Evolutionary conservation across 495 filamentous ascomycete genomes (phyloP), one percentile per base, ranked within the genome.

Genomic region (Endocarpon pusillum): DNA sequence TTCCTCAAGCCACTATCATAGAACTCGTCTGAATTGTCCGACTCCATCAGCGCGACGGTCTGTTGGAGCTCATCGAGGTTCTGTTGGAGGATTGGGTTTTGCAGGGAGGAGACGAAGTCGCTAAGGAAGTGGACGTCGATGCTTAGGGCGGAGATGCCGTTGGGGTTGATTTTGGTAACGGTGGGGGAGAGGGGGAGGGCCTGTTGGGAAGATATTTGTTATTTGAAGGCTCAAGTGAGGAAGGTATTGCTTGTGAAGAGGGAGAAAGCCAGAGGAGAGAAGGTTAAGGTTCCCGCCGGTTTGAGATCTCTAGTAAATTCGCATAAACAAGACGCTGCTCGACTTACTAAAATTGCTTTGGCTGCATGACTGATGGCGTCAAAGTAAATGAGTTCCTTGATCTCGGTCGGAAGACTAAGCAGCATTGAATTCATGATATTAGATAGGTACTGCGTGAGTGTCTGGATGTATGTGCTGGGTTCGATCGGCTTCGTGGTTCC

Each of bases 321-420:
- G 23, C 23, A 25, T 25, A 12, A 16, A 12, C 17, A 8, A 35
- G 10, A 42, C 20, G 14, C 28, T 7, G 9, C n/a, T 41, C 31
- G 24, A 42, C 64, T 43, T 54, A 83, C 77, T 29, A 97, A 58
- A 21, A 97, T 89, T 58, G 76, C 81, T 37, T 75, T 75, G 5
- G 83, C 75, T 3, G 91, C 83, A 52, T 96, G 87, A 37, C 73
- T 81, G 36, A 97, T 66, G 2, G 91, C 91, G 50, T 94, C 87
- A 43, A 94, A 94, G 54, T 96, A 96, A 39, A 97, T 93, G 21
- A 94, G 69, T 49, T 91, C 83, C 54, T 94, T 94, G 55, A 97
- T 96, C 43, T 92, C 82, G 3, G 79, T 75, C 0, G 89, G 89
- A 19, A 97, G 64, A 9, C 85, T 86, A 3, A 96, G 69, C 4